A percentile compares a stretch with the other conserved stretches of the same genome.
Conservation (phyloP, 2,329 filamentous ascomycete species). For the Fusarium sp. region DNA sequence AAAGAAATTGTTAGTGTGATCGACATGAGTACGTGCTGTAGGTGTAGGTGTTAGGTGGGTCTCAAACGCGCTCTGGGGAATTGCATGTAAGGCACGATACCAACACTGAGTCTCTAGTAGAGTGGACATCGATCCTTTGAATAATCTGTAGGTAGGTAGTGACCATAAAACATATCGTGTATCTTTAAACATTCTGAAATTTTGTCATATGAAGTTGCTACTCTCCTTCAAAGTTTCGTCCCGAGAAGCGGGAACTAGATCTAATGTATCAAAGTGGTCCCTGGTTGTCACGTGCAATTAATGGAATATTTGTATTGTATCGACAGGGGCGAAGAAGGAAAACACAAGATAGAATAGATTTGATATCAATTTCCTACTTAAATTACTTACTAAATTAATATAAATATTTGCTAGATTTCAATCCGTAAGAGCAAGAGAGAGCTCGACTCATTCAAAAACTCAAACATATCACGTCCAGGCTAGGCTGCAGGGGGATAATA, state of each 20-base stretch:
- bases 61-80: slow-evolving; percentile 25
- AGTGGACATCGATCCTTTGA: neutral
- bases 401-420: no score
- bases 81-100: neutral
- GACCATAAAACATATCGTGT: neutral
- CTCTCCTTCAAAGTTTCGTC: neutral
- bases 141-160: no score
- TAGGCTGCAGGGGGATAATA: neutral
- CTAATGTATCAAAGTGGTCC: neutral
- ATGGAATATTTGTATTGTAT: neutral
- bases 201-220: neutral
- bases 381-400: no score
- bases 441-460: neutral
- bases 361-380: no score
- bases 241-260: slow-evolving; percentile 11
- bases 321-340: neutral
- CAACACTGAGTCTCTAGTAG: neutral
- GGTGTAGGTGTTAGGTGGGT: neutral
- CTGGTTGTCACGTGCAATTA: slow-evolving; percentile 4
- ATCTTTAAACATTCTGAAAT: neutral
- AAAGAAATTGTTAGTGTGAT: slow-evolving; percentile 32
- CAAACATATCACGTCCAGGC: neutral
- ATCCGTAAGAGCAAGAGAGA: no score
- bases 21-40: slow-evolving; percentile 4
- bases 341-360: neutral